phyloP scores from a whole-genome alignment of 345 rosid species.

The Pugionium cornutum region DNA sequence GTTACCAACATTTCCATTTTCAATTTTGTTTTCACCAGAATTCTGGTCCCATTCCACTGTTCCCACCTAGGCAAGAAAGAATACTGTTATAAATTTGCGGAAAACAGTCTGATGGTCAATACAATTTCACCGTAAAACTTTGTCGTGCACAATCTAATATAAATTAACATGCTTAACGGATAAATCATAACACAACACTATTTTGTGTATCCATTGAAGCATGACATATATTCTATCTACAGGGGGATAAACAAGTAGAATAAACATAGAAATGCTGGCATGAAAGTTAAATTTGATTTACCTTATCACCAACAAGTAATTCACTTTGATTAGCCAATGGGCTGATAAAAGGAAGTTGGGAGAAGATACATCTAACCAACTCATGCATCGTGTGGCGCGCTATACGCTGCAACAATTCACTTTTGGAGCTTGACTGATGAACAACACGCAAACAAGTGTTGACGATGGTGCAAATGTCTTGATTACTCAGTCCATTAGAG shows the following conservation, averaged over 20 bases:
- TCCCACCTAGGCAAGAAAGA: slow-evolving; percentile 47
- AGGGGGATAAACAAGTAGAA: slow-evolving; percentile 10
- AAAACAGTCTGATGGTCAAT: slow-evolving; percentile 8
- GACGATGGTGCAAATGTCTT: slow-evolving; percentile 65
- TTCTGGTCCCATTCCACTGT: slow-evolving; percentile 41
- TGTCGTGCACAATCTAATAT: slow-evolving; percentile 9
- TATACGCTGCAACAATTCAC: slow-evolving; percentile 74
- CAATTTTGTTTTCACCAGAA: slow-evolving; percentile 44
- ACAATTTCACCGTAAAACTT: slow-evolving; percentile 21
- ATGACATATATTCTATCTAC: slow-evolving; percentile 21
- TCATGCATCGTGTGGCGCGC: slow-evolving; percentile 81
- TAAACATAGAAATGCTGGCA: slow-evolving; percentile 10
- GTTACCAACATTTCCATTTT: slow-evolving; percentile 46
- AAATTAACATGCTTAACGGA: slow-evolving; percentile 8
- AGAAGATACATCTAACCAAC: slow-evolving; percentile 68
- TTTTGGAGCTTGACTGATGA: slow-evolving; percentile 69
- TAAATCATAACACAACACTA: not conserved
- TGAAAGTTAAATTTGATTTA: slow-evolving; percentile 23
- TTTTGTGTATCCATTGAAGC: not conserved
- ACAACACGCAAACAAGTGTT: slow-evolving; percentile 75
- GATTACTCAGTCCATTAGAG: slow-evolving; percentile 61
- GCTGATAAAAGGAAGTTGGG: slow-evolving; percentile 54
- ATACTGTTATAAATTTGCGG: slow-evolving; percentile 27
- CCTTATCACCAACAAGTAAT: slow-evolving; percentile 41
- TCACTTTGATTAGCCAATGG: slow-evolving; percentile 36